These are phyloP conservation scores for Wallacemonas sp. DNA, from an alignment of 208 protist genomes.

Conservation along the genomic window DNA sequence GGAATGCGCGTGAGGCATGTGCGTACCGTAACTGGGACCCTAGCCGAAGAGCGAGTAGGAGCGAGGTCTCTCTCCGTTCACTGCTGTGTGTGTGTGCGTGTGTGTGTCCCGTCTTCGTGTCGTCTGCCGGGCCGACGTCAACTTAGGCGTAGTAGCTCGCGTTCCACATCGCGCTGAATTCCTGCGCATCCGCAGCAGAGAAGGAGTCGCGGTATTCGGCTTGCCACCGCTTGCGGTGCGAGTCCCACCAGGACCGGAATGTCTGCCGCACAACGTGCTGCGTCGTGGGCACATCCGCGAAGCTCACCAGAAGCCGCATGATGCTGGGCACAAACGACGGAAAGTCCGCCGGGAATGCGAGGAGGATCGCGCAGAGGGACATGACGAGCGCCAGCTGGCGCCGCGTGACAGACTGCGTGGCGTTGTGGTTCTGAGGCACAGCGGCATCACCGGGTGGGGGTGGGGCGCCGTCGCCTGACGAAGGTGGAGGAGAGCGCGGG, in stretches of 20 bases:
- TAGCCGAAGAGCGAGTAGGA: too few species aligned
- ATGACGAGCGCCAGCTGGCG: conserved; percentile 52
- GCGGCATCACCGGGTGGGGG: too few species aligned
- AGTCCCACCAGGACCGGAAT: conserved; percentile 78
- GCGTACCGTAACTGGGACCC: too few species aligned
- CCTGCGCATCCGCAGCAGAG: conserved; percentile 47
- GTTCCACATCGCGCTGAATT: conserved; percentile 45
- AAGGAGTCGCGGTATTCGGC: conserved; percentile 61
- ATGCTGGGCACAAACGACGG: conserved; percentile 58
- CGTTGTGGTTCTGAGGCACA: background rate
- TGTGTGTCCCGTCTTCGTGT: too few species aligned
- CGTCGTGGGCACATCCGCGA: conserved; percentile 29
- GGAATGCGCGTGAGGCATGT: background rate
- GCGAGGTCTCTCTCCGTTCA: too few species aligned
- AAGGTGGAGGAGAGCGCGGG: too few species aligned
- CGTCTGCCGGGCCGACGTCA: too few species aligned
- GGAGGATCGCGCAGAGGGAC: conserved; percentile 62
- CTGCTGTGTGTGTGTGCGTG: too few species aligned
- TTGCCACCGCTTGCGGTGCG: conserved; percentile 79
- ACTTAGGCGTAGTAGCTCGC: conserved; percentile 77
- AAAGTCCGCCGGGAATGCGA: conserved; percentile 47
- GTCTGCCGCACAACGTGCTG: conserved; percentile 47
- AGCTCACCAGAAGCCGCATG: conserved; percentile 50
- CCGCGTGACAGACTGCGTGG: background rate
- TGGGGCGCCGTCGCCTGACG: too few species aligned